Percentiles rank a stretch among this genome's conserved stretches.
Conservation (phyloP, 306 rosid species). For the Lithocarpus polystachyus region DNA sequence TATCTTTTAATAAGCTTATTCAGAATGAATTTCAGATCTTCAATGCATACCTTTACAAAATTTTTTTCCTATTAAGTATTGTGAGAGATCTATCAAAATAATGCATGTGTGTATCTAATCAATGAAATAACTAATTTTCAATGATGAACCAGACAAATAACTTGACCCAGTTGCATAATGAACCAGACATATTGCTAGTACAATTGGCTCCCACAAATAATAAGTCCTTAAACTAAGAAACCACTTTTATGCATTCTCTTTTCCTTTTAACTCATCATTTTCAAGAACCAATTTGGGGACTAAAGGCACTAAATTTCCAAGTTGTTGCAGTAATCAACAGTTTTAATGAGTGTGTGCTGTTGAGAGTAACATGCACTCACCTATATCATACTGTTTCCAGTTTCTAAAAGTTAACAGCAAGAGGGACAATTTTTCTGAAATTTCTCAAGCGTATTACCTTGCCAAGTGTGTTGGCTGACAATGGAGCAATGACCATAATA, state of each 20-base stretch:
- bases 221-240: background rate
- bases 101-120: background rate
- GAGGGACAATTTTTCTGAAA: conserved; percentile 3
- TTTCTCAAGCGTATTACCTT: conserved; percentile 54
- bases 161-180: background rate
- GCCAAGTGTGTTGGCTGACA: conserved; percentile 82
- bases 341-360: background rate
- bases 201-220: background rate
- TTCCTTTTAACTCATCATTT: background rate
- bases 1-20: background rate
- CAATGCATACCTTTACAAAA: too few species aligned
- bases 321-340: background rate
- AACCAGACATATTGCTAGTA: background rate
- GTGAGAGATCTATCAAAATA: too few species aligned
- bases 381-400: background rate
- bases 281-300: background rate
- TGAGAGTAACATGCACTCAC: background rate
- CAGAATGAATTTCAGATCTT: background rate
- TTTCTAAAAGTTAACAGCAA: background rate
- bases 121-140: background rate
- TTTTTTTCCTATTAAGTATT: too few species aligned
- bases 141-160: background rate
- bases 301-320: background rate
- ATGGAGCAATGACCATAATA: conserved; percentile 78
- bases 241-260: background rate